Evolutionary conservation across 78 protist species (phyloP).

Genomic region (Monocercomonoides exilis): DNA sequence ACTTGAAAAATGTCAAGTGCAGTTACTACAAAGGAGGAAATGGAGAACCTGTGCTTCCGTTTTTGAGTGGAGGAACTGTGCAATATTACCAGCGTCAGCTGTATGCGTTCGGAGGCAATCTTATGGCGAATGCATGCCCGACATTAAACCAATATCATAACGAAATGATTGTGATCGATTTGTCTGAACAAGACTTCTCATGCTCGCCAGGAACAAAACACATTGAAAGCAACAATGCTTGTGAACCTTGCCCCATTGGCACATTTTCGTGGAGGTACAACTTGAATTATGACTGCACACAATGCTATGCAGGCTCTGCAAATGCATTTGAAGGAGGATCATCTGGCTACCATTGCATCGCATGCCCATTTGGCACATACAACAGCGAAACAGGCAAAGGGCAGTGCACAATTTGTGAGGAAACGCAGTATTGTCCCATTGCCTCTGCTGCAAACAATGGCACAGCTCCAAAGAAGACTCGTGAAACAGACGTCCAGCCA

Average conservation of each 20-base stretch:
- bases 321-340: not conserved
- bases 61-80: not conserved
- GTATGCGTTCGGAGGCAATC: not conserved
- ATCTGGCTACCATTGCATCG: not conserved
- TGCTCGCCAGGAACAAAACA: not conserved
- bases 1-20: not conserved
- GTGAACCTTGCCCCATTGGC: not conserved
- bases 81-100: not conserved
- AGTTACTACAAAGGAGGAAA: not conserved
- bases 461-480: too few relatives aligned
- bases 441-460: not conserved
- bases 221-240: not conserved
- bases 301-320: not conserved
- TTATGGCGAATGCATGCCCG: not conserved
- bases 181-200: not conserved
- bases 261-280: not conserved
- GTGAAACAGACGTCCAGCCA: too few relatives aligned
- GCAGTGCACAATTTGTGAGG: not conserved
- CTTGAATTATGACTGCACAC: not conserved
- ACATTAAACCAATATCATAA: not conserved
- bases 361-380: not conserved
- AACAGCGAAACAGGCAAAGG: not conserved
- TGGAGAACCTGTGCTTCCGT: too few relatives aligned
- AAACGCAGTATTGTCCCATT: not conserved
- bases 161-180: not conserved